phyloP scores from a whole-genome alignment of 139 green algal species.

The Gonium pectorale region DNA sequence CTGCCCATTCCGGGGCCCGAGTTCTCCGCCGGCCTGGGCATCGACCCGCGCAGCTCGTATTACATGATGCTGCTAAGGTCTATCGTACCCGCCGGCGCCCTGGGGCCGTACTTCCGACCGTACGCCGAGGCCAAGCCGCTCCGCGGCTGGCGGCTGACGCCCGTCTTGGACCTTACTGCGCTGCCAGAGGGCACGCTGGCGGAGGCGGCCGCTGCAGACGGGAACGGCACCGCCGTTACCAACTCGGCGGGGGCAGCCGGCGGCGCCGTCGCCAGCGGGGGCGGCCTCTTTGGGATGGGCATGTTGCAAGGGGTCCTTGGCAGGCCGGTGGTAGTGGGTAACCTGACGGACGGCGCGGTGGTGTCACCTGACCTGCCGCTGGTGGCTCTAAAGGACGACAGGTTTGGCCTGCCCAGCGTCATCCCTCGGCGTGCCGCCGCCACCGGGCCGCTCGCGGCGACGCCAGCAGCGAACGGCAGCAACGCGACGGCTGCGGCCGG shows the following conservation, averaged over 20 bases:
- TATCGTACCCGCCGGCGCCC: slow-evolving; percentile 40
- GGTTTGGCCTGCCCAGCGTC: slow-evolving; percentile 4
- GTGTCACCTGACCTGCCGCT: background rate
- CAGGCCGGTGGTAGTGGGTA: too few species aligned
- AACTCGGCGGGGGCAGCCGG: too few species aligned
- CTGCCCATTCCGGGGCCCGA: slow-evolving; percentile 30
- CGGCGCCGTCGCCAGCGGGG: too few species aligned
- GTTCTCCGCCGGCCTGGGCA: background rate
- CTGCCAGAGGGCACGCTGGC: background rate
- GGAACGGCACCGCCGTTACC: too few species aligned
- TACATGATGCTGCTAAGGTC: slow-evolving; percentile 48
- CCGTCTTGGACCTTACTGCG: background rate
- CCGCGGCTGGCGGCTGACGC: slow-evolving; percentile 21
- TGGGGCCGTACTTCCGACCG: slow-evolving; percentile 11
- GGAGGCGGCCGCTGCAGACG: background rate
- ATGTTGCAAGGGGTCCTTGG: too few species aligned
- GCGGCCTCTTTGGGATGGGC: too few species aligned
- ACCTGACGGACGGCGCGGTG: too few species aligned
- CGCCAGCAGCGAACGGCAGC: background rate
- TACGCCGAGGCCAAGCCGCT: slow-evolving; percentile 22
- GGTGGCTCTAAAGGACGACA: background rate
- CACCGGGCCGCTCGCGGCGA: background rate
- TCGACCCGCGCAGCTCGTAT: slow-evolving; percentile 8
- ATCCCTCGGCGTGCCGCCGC: background rate
- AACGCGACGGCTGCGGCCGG: background rate